Base-by-base conservation (phyloP, 805 yeast genomes). In the Candida anglica region DNA sequence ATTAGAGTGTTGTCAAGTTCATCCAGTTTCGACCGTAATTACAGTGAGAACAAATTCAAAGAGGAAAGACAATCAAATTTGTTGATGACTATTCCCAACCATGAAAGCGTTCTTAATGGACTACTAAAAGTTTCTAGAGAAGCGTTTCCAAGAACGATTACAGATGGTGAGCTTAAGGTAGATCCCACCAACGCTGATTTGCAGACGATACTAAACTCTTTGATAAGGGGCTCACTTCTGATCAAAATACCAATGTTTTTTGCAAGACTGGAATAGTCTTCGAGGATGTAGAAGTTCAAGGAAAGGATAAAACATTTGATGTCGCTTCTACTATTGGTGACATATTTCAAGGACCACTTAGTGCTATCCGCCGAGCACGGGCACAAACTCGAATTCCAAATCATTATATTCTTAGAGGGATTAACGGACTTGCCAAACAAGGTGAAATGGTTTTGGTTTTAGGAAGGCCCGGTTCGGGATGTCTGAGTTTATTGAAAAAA, bases 371-470 rank as follows among this genome's bases (percentile, higher is more conserved):
- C 11, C 54, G 46, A n/a, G 24, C 32, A 10, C 20, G 30, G 13
- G 45, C 46, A 11, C 26, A 48, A 29, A 34, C 35, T 10, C 39
- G 38, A 19, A 29, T 33, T n/a, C 47, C 46, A 1, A 43, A 47
- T 14, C 39, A 44, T 30, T 38, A 35, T 44, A 58, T 37, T 14
- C 33, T 47, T 19, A 31, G 41, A 17, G 37, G 58, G 15, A 13
- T 56, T 43, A 52, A 54, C 37, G 75, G 63, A 22, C 42, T 64
- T 15, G 75, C 77, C 10, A 61, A 66, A 34, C 73, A 83, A 2
- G 87, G 88, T 45, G 87, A 81, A 47, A 72, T 81, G 78, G 69
- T 78, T 21, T 60, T 82, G 31, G 88, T 82, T 14, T 42, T 69
- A 28, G 56, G 59, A 5, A 49, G 68, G 30, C 58, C 62, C 2